Evolutionary conservation across 2,329 filamentous ascomycete genomes (phyloP).

Genomic region (Trichophyton simii): DNA sequence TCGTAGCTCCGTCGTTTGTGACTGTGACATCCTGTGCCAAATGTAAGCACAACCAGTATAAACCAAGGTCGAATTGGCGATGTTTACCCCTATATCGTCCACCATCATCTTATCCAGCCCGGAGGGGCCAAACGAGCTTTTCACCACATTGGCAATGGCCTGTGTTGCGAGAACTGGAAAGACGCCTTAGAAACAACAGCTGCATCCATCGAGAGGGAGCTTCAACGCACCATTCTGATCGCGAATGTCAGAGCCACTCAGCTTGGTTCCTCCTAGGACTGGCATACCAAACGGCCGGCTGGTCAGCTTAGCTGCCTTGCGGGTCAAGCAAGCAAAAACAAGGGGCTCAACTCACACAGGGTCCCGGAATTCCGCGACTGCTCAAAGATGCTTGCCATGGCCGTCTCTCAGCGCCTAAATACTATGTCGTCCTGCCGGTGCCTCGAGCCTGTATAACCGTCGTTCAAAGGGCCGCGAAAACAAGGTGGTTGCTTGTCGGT

Average conservation of each 20-base stretch:
- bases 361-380: conserved; percentile 84
- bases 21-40: conserved; percentile 75
- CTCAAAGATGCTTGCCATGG: conserved; percentile 93
- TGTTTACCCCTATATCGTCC: conserved; percentile 82
- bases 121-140: conserved; percentile 94
- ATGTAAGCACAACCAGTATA: conserved; percentile 16
- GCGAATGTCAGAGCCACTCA: conserved; percentile 88
- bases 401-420: conserved; percentile 12
- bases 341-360: conserved; percentile 50
- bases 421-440: neutral
- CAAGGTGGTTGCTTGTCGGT: neutral
- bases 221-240: conserved; percentile 73
- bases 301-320: conserved; percentile 21
- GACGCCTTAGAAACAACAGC: neutral
- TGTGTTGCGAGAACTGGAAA: conserved; percentile 74
- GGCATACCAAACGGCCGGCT: conserved; percentile 17
- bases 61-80: neutral
- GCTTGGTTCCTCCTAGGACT: conserved; percentile 93
- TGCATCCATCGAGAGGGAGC: neutral
- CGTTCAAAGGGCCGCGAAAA: neutral
- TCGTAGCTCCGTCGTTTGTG: conserved; percentile 96
- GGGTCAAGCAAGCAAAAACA: neutral
- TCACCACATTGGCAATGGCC: conserved; percentile 96
- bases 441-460: neutral
- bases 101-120: conserved; percentile 99